Conservation (phyloP, 805 yeast species). For the Pichia phayaonensis region DNA sequence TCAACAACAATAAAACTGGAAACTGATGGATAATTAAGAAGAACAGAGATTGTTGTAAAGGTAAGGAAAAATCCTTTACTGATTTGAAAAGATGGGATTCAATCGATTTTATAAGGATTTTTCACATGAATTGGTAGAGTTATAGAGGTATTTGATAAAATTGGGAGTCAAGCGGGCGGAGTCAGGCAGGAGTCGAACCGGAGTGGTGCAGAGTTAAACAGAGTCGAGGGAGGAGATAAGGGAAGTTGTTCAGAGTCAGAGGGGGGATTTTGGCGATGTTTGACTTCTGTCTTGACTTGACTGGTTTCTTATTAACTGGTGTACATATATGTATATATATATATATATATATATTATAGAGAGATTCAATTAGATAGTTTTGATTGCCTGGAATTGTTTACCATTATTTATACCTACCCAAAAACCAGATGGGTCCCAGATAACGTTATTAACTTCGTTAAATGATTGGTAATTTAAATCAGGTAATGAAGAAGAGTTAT, state of each 20-base stretch:
- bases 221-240: not conserved
- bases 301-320: no score
- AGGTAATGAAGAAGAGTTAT: not conserved
- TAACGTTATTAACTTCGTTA: constrained; percentile 69
- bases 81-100: not conserved
- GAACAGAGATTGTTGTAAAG: no score
- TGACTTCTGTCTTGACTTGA: no score
- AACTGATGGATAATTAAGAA: not conserved
- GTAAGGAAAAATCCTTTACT: no score
- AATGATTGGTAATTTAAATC: constrained; percentile 22
- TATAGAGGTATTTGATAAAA: no score
- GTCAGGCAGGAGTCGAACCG: not conserved
- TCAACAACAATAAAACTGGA: not conserved
- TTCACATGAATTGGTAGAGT: not conserved
- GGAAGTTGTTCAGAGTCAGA: not conserved
- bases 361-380: not conserved
- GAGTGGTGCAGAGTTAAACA: no score
- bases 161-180: not conserved
- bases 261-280: not conserved
- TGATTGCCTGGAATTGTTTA: constrained; percentile 46
- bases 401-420: constrained; percentile 79
- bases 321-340: no score
- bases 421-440: constrained; percentile 66
- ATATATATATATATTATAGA: no score
- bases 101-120: not conserved